Evolutionary conservation across 1,284 basidiomycete genomes (phyloP).

Genomic region (Xerocomus amazonicus): DNA sequence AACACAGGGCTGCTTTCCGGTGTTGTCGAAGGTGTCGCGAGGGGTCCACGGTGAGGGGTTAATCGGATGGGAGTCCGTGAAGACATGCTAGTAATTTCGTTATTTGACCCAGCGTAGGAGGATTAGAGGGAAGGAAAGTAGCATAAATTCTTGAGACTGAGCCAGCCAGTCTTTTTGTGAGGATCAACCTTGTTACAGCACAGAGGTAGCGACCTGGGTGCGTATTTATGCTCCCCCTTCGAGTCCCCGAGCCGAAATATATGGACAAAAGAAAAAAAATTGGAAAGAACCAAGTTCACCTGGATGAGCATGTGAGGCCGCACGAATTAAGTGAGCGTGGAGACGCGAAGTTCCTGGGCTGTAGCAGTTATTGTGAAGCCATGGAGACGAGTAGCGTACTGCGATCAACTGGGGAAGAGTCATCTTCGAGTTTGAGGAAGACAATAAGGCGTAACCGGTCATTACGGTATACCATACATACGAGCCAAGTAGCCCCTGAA

Average conservation of each 20-base stretch:
- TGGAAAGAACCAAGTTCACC: constrained; percentile 4
- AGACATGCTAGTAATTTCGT: constrained; percentile 22
- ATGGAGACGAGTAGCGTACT: constrained; percentile 20
- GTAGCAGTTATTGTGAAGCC: constrained; percentile 30
- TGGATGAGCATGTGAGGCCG: neutral
- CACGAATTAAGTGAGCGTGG: constrained; percentile 22
- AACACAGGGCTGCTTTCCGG: constrained; percentile 20
- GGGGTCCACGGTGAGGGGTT: constrained; percentile 30
- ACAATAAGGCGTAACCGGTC: constrained; percentile 22
- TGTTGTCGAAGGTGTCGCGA: constrained; percentile 26
- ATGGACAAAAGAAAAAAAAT: constrained; percentile 23
- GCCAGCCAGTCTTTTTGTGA: constrained; percentile 28
- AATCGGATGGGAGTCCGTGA: constrained; percentile 29
- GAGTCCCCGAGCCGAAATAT: constrained; percentile 1
- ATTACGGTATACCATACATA: constrained; percentile 8
- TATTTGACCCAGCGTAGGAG: constrained; percentile 8
- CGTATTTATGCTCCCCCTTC: constrained; percentile 25
- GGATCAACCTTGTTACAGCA: constrained; percentile 10
- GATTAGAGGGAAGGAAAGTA: constrained; percentile 20
- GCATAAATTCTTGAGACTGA: constrained; percentile 26
- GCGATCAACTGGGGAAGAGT: constrained; percentile 1
- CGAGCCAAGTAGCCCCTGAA: constrained; percentile 16
- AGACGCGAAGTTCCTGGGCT: constrained; percentile 14
- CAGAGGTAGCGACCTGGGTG: neutral
- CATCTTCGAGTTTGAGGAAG: constrained; percentile 13